Percentiles rank a stretch among this genome's conserved stretches.
phyloP scores from a whole-genome alignment of 1,284 basidiomycete genomes.

The Sphaerobolus stellatus region DNA sequence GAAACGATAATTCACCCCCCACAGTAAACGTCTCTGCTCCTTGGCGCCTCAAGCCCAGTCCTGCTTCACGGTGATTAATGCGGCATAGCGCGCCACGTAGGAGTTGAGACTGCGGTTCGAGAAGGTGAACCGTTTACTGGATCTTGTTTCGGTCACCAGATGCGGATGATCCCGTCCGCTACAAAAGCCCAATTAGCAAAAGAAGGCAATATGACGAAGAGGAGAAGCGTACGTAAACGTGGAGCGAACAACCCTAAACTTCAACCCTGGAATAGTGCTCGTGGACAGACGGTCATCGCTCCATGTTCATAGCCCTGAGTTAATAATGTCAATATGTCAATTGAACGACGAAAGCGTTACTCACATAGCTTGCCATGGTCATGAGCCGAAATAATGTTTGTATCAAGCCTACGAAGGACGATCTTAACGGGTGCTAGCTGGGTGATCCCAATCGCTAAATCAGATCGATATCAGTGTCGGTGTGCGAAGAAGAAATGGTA shows the following conservation, averaged over 20 bases:
- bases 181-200: too few species aligned
- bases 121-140: slow-evolving; percentile 56
- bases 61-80: slow-evolving; percentile 51
- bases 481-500: background rate
- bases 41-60: slow-evolving; percentile 90
- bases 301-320: slow-evolving; percentile 72
- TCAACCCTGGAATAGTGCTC: slow-evolving; percentile 84
- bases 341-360: background rate
- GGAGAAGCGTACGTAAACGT: slow-evolving; percentile 73
- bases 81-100: slow-evolving; percentile 84
- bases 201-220: slow-evolving; percentile 2
- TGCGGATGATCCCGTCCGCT: slow-evolving; percentile 90
- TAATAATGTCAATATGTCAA: background rate
- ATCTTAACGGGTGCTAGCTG: slow-evolving; percentile 78
- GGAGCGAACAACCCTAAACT: slow-evolving; percentile 89
- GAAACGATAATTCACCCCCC: slow-evolving; percentile 91
- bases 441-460: slow-evolving; percentile 72
- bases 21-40: slow-evolving; percentile 80
- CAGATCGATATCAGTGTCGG: slow-evolving; percentile 25
- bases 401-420: slow-evolving; percentile 91
- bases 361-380: slow-evolving; percentile 85
- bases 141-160: slow-evolving; percentile 75
- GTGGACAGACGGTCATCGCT: slow-evolving; percentile 85
- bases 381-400: slow-evolving; percentile 86
- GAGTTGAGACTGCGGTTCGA: too few species aligned